phyloP scores from a whole-genome alignment of 495 filamentous ascomycete genomes.

The Podospora fimiseda region DNA sequence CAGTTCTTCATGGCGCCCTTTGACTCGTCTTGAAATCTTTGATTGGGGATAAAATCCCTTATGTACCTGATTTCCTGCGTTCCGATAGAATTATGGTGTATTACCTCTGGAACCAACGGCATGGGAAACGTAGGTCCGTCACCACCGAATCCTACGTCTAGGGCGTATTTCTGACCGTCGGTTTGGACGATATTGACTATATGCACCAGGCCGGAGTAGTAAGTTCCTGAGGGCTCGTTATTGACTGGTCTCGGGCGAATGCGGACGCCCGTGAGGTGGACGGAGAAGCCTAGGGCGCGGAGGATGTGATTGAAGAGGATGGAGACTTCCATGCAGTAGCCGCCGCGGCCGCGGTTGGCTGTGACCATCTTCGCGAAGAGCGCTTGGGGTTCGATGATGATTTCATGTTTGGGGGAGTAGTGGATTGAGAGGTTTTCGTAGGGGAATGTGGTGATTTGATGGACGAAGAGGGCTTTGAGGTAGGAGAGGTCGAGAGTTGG shows the following conservation, averaged over 20 bases:
- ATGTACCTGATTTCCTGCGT: conserved; percentile 46
- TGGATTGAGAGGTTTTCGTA: conserved; percentile 60
- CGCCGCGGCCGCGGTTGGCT: conserved; percentile 49
- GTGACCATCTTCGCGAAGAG: conserved; percentile 59
- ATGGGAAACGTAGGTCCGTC: conserved; percentile 54
- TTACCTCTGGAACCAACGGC: conserved; percentile 35
- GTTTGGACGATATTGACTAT: conserved; percentile 54
- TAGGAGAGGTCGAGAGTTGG: conserved; percentile 25
- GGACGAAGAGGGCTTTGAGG: conserved; percentile 39
- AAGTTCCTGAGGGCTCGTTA: conserved; percentile 28
- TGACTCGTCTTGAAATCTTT: conserved; percentile 27
- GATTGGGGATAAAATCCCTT: conserved; percentile 40
- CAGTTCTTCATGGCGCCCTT: conserved; percentile 43
- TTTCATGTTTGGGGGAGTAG: conserved; percentile 39
- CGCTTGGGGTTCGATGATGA: conserved; percentile 46
- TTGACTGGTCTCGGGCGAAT: conserved; percentile 24
- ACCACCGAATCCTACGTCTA: conserved; percentile 61
- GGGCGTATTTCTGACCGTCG: conserved; percentile 36
- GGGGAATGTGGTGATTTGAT: conserved; percentile 54
- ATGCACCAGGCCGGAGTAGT: conserved; percentile 46
- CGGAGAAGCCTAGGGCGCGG: conserved; percentile 50
- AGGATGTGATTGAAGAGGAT: conserved; percentile 57
- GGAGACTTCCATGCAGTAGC: conserved; percentile 66
- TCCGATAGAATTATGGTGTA: conserved; percentile 37
- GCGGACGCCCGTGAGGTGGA: conserved; percentile 39